Base-by-base conservation (phyloP, 768 basidiomycete genomes). In the Leccinum uliginosum region DNA sequence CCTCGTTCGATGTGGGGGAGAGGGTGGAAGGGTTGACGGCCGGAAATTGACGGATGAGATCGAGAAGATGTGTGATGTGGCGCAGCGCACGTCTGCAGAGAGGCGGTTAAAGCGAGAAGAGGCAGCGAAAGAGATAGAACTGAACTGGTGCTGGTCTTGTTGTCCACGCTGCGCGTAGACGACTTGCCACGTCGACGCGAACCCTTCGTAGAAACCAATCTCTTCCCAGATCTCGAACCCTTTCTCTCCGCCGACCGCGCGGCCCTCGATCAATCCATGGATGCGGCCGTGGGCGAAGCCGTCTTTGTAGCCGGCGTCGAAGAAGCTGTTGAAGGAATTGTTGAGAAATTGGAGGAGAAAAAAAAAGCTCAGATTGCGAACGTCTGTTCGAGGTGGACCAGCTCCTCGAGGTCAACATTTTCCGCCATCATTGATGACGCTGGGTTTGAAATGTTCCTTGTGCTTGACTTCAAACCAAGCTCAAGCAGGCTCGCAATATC, bases 201-300 rank as follows among this genome's bases (percentile, higher is more conserved):
- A 88, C 5, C 94, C 96, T 64, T 95, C 83, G 69, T 96, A 95
- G 65, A 87, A 98, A 2, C 92, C 95, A 11, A 99, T 80, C 71
- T 99, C 96, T 71, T 98, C 95, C 93, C 96, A 98, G 73, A 97
- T 85, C 72, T 96, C 94, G 70, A 86, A 98, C 1, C 91, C 91
- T 64, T 96, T 94, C 64, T 93, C 88, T 54, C 86, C 80, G 2
- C 96, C 96, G 17, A 98, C 79, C 0, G 89, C 87, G 14, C 94
- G 80, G 9, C 96, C 96, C 71, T 99, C 94, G 58, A 93, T 93
- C 27, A 91, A 72, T 1, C 96, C 96, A 63, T 96, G 94, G 6
- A 95, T 83, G 40, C 85, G 80, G 11, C 29, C 29, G 1, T 30
- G 29, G 29, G 30, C 11, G 30, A 81, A 83, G 2, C 96, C 96